phyloP scores from a whole-genome alignment of 345 rosid species.

The Boechera stricta region DNA sequence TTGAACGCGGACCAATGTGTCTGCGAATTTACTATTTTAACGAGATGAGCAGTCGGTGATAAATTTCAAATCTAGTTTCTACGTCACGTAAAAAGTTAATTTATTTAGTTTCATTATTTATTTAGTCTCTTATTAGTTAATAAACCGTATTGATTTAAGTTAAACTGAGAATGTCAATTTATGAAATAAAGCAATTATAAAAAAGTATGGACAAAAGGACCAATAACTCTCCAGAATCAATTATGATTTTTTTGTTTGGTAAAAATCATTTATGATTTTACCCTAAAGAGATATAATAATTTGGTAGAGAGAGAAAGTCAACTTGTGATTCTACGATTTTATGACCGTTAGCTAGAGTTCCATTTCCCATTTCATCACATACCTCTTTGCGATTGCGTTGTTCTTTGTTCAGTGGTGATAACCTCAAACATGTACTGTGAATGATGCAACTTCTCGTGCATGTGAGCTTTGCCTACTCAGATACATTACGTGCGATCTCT shows the following conservation, averaged over 20 bases:
- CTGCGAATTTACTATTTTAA: too few relatives aligned
- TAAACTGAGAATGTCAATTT: background rate
- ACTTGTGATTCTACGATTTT: background rate
- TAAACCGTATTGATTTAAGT: too few relatives aligned
- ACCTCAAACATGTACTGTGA: conserved; percentile 15
- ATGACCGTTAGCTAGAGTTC: background rate
- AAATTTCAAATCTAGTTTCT: background rate
- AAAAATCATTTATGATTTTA: background rate
- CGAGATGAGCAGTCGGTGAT: too few relatives aligned
- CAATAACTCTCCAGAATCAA: background rate
- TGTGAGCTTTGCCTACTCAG: background rate
- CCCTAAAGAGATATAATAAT: background rate
- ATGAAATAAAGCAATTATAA: background rate
- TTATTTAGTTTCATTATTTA: background rate
- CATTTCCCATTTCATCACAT: background rate
- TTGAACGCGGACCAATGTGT: too few relatives aligned
- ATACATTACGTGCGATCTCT: conserved; percentile 4
- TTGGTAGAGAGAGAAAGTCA: background rate
- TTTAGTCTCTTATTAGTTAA: too few relatives aligned
- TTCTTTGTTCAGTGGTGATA: background rate
- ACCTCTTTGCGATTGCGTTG: background rate
- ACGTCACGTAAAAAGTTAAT: background rate
- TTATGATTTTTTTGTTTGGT: background rate
- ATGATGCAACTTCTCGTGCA: conserved; percentile 21
- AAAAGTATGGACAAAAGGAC: conserved; percentile 2